Evolutionary conservation across 257 asterid species (phyloP).

Genomic region (Solanum acaule): DNA sequence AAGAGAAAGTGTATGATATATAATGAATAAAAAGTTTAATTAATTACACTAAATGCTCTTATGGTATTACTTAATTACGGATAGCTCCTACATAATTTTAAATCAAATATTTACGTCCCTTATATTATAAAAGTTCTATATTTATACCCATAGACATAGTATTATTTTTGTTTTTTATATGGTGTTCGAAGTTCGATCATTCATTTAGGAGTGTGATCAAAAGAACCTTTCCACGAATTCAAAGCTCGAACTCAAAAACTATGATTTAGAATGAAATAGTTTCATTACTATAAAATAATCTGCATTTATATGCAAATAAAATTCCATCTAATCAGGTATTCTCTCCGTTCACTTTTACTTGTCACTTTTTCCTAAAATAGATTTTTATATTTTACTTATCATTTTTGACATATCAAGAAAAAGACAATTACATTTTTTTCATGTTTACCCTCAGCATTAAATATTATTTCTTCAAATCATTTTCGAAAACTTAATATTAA

Average conservation of each 20-base stretch:
- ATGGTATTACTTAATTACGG: neutral
- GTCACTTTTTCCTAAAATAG: too few species aligned
- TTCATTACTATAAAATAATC: accelerated
- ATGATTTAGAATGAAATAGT: neutral
- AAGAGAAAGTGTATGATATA: neutral
- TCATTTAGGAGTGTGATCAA: neutral
- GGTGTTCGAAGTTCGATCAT: neutral
- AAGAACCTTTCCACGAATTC: too few species aligned
- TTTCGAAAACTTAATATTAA: too few species aligned
- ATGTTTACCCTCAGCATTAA: too few species aligned
- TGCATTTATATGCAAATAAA: too few species aligned
- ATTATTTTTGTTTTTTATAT: too few species aligned
- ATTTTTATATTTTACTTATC: too few species aligned
- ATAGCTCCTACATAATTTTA: neutral
- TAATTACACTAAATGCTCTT: neutral
- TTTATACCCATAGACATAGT: neutral
- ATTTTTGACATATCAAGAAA: too few species aligned
- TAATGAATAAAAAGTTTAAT: neutral
- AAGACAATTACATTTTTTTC: too few species aligned
- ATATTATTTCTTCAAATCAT: too few species aligned
- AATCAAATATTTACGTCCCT: neutral
- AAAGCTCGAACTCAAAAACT: accelerated
- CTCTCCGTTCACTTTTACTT: accelerated
- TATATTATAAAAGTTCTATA: neutral
- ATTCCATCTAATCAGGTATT: too few species aligned